phyloP scores from a whole-genome alignment of 2,329 filamentous ascomycete genomes.

The Aciculosporium take region DNA sequence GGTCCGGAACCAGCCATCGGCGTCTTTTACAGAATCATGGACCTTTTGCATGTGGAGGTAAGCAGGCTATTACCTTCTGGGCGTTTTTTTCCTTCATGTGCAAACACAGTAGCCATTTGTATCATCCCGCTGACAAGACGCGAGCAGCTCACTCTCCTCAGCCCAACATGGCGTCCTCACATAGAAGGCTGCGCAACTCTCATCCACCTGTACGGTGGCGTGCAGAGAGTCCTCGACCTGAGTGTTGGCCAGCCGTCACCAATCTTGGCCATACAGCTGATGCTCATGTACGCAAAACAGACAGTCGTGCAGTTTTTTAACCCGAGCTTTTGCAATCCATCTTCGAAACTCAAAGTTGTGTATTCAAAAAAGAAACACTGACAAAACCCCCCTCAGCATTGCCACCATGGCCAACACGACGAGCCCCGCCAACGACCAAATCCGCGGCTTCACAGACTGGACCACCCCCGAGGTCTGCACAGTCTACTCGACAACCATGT shows the following conservation, averaged over 20 bases:
- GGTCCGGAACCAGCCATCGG: slow-evolving; percentile 1
- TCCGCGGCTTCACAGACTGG: slow-evolving; percentile 1
- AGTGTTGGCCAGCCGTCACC: slow-evolving; percentile 3
- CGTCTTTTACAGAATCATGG: slow-evolving; percentile 5
- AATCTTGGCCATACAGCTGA: slow-evolving; percentile 4
- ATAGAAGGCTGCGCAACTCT: slow-evolving; percentile 4
- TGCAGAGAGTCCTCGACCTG: slow-evolving; percentile 1
- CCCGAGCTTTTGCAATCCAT: too few relatives aligned
- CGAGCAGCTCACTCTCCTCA: slow-evolving; percentile 1
- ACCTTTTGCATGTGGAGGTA: slow-evolving; percentile 6
- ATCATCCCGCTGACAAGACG: not conserved
- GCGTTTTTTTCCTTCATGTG: not conserved
- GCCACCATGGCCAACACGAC: slow-evolving; percentile 4
- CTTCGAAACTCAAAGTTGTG: too few relatives aligned
- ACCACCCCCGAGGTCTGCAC: not conserved
- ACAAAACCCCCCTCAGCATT: not conserved
- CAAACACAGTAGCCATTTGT: not conserved
- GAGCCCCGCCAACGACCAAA: slow-evolving; percentile 4
- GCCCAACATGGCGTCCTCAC: slow-evolving; percentile 3
- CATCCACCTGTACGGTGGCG: slow-evolving; percentile 3
- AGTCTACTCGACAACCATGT: slow-evolving; percentile 2
- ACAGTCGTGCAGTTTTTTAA: too few relatives aligned
- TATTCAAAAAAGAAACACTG: not conserved
- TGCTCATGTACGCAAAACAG: slow-evolving; percentile 1
- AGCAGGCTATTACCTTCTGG: not conserved